Conservation (phyloP, 73 alveolate genomes). For the Blepharisma stoltei region DNA sequence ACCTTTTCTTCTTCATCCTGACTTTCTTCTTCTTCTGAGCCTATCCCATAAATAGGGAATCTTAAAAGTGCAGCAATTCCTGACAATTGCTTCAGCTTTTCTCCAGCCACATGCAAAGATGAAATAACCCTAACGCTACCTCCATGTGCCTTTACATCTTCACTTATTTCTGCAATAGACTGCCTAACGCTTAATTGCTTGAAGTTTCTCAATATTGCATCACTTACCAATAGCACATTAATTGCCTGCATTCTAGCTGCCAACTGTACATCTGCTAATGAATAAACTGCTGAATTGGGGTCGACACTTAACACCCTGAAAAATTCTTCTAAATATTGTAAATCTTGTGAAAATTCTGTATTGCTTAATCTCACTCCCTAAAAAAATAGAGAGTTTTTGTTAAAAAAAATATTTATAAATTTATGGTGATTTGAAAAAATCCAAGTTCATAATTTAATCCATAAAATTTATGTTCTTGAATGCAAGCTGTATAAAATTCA, state of each 20-base stretch:
- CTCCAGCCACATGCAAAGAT: constrained; percentile 74
- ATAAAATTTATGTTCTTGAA: no score
- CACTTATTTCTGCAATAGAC: constrained; percentile 50
- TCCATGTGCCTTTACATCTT: constrained; percentile 44
- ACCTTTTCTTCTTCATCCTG: constrained; percentile 45
- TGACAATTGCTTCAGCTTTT: constrained; percentile 61
- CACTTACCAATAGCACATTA: constrained; percentile 69
- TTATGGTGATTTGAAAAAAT: no score
- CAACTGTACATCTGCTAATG: constrained; percentile 51
- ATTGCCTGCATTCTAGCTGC: constrained; percentile 69
- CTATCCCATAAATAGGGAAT: constrained; percentile 67
- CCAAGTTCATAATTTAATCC: no score
- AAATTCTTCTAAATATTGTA: constrained; percentile 62
- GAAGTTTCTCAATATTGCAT: constrained; percentile 68
- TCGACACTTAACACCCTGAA: constrained; percentile 66
- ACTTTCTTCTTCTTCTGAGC: constrained; percentile 57
- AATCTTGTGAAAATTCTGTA: constrained; percentile 53
- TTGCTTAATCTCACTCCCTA: no score
- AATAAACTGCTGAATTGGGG: constrained; percentile 71
- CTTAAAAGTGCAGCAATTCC: constrained; percentile 80
- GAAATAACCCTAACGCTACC: constrained; percentile 47
- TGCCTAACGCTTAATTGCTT: constrained; percentile 48
- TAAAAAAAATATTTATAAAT: no score
- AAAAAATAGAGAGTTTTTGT: no score
- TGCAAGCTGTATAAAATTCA: no score